Percentiles rank a stretch among this genome's conserved stretches.
Conservation (phyloP, 345 rosid genomes). For the Arabis hirsuta region DNA sequence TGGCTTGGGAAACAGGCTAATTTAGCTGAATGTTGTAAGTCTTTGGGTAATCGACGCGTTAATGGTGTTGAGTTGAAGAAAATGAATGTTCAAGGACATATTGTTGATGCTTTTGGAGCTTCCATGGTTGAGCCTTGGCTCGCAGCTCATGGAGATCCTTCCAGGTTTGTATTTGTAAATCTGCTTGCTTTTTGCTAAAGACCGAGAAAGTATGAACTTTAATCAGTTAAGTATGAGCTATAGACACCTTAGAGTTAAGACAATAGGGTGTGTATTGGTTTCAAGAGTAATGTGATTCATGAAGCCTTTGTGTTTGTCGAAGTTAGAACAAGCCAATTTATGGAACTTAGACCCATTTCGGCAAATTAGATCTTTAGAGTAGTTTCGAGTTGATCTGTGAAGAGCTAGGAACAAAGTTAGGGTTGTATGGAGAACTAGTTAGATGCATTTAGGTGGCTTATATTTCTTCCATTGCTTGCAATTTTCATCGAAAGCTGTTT, state of each 20-base stretch:
- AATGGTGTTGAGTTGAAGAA: slow-evolving; percentile 46
- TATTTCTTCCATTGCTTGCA: slow-evolving; percentile 20
- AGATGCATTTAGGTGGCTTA: slow-evolving; percentile 16
- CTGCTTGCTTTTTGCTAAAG: slow-evolving; percentile 14
- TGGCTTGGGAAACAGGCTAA: slow-evolving; percentile 86
- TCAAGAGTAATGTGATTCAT: slow-evolving; percentile 10
- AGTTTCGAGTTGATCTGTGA: background rate
- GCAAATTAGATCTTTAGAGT: slow-evolving; percentile 5
- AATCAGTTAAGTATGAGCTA: slow-evolving; percentile 26
- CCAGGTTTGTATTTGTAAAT: slow-evolving; percentile 49
- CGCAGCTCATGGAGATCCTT: slow-evolving; percentile 76
- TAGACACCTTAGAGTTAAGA: slow-evolving; percentile 19
- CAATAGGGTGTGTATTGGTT: slow-evolving; percentile 1
- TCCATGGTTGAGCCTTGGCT: slow-evolving; percentile 88
- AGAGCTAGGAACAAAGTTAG: background rate
- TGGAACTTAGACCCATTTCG: slow-evolving; percentile 1
- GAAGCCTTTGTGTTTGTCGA: background rate
- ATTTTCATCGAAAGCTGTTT: background rate
- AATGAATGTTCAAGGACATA: slow-evolving; percentile 41
- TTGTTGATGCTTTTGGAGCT: slow-evolving; percentile 76
- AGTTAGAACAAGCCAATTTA: slow-evolving; percentile 1
- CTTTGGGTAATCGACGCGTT: slow-evolving; percentile 45
- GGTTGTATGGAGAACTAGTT: slow-evolving; percentile 7
- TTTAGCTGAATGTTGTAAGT: slow-evolving; percentile 57
- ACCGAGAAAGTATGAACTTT: background rate